phyloP scores from a whole-genome alignment of 352 stramenopile species.

The Phytopythium oedochilum region DNA sequence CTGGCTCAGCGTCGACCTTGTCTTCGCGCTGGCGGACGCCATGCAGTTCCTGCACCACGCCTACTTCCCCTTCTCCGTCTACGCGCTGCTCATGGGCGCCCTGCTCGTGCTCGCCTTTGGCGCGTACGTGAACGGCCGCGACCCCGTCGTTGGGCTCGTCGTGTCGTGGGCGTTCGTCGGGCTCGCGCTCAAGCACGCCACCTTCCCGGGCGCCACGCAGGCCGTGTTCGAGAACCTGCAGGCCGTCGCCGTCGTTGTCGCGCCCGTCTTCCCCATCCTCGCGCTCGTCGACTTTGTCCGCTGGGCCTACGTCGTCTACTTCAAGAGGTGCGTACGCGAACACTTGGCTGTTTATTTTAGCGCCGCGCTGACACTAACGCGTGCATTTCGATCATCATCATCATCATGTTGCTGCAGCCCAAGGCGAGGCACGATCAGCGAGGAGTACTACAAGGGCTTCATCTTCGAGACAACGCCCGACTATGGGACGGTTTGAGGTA shows the following conservation, averaged over 20 bases:
- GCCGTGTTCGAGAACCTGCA: constrained; percentile 42
- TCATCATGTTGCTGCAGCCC: constrained; percentile 11
- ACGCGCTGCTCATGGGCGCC: constrained; percentile 30
- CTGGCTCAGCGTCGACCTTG: constrained; percentile 40
- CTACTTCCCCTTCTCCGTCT: constrained; percentile 46
- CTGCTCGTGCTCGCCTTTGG: constrained; percentile 40
- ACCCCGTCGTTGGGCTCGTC: constrained; percentile 44
- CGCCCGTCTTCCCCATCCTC: constrained; percentile 39
- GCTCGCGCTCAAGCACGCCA: constrained; percentile 29
- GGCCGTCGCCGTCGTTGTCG: constrained; percentile 36
- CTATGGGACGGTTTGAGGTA: constrained; percentile 53
- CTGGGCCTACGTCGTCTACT: constrained; percentile 45
- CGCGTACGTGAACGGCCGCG: constrained; percentile 41
- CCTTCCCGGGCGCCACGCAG: constrained; percentile 33
- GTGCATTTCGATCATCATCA: too few species aligned
- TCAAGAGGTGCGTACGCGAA: constrained; percentile 35
- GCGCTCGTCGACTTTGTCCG: constrained; percentile 33
- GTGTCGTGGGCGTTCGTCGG: constrained; percentile 40
- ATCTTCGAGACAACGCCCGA: constrained; percentile 43
- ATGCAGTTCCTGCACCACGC: constrained; percentile 39
- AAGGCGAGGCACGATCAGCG: constrained; percentile 14
- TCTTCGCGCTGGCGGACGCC: constrained; percentile 38
- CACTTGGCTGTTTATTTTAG: neutral
- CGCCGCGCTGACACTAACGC: neutral
- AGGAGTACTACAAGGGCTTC: constrained; percentile 44